Base-by-base conservation (phyloP, 129 eudicot genomes). In the Flaveria sonorensis region DNA sequence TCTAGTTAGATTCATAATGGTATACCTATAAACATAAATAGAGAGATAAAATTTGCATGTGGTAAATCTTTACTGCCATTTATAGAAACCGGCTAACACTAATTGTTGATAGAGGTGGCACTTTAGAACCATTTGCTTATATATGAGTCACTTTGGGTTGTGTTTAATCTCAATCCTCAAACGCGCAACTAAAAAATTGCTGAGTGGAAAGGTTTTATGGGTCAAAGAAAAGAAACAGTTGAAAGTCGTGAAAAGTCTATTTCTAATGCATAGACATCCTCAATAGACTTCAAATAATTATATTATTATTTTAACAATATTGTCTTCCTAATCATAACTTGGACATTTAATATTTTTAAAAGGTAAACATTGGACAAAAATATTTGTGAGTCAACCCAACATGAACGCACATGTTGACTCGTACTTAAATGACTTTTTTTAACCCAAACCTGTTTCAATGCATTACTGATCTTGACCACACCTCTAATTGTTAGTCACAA, bases 11-110 rank as follows among this genome's bases (percentile, higher is more conserved):
- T 75, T 75, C 72, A 59, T 30, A 75, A 63, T n/a, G 10, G 79
- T 63, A 63, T 40, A 46, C 65, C 57, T 23, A 74, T 6, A 56
- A 36, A 6, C 53, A 18, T 55, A 55, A 32, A 56, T 14, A 8
- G 2, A 59, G 10, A 36, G 5, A 48, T 53, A 18, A 13, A 11
- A 20, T 3, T 72, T 36, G 12, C 32, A 72, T 32, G 21, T 20
- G 32, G 46, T 72, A 32, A 32, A n/a, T 21, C 46, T 56, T 30
- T 72, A 53, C 36, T 14, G 48, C 48, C 18, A 72, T 52, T 72
- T 72, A 53, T 19, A 20, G 14, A 56, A 56, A 20, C 28, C 23
- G 1, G 28, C 62, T 56, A 20, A 20, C 30, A 56, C 2, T 56
- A 19, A 19, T 56, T 19, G 26, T 52, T 52, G 6, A 16, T 52